Evolutionary conservation across 345 rosid species (phyloP), one percentile per base, ranked within the genome.

Genomic region (sweet orange (Citrus sinensis)): DNA sequence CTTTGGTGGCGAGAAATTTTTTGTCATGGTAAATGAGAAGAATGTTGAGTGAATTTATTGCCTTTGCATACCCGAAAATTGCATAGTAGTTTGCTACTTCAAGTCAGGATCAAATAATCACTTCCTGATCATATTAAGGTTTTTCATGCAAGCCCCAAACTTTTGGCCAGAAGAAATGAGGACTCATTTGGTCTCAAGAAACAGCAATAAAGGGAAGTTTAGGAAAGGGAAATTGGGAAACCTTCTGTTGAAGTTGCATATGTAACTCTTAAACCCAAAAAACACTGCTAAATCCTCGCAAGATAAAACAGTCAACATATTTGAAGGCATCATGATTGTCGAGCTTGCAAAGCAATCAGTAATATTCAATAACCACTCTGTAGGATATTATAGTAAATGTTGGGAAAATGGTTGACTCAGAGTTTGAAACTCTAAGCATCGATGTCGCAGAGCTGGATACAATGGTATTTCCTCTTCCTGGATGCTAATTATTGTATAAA

Each of bases 401-500:
- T 42, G 98, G 99, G 78, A 97, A 94, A 89, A 89, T 84, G 80
- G 78, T 87, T 75, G 86, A 68, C 64, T 92, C 93, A 54, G 98
- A 94, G 81, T 94, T 92, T 80, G 92, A 91, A 62, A 87, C 93
- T 20, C 87, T 94, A 74, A 90, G 92, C 88, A 82, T 91, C 19
- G 97, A 96, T 82, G 88, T 91, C 22, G 92, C 92, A 3, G 98
- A 96, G 87, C 92, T 94, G 62, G 87, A 91, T 84, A 91, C 87
- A 22, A 92, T 94, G 98, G 97, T 94, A 96, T 63, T 82, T 75
- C 42, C 71, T 55, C 27, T 59, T 67, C 61, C 35, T 75, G 14
- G 35, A 5, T 58, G 32, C 49, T 34, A 68, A 42, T 62, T n/a
- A 40, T 70, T 40, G 27, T 60, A 7, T 67, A 42, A 25, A 67